These are phyloP conservation scores for Pseudomicrostroma phylloplanum DNA, from an alignment of 1,284 basidiomycete species.

Conservation along the genomic window DNA sequence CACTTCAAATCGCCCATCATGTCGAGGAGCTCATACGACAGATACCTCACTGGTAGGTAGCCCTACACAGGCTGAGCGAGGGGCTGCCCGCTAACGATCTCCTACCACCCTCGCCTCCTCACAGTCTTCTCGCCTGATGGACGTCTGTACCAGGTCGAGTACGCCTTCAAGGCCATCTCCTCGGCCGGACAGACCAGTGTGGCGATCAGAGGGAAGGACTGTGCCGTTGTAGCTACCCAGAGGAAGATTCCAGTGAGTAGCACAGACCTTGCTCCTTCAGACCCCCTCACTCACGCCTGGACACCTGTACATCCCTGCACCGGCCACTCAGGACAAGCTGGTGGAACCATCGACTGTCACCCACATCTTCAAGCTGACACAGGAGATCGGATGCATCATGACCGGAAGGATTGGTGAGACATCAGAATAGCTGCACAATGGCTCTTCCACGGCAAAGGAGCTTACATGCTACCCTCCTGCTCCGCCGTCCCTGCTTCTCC, in stretches of 20 bases:
- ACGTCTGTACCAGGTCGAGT: slow-evolving; percentile 54
- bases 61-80: background rate
- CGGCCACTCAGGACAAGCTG: slow-evolving; percentile 74
- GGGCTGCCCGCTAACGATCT: background rate
- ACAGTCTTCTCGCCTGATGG: slow-evolving; percentile 49
- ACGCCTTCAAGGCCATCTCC: slow-evolving; percentile 99
- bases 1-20: slow-evolving; percentile 18
- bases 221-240: slow-evolving; percentile 90
- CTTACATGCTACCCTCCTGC: background rate
- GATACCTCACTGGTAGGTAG: slow-evolving; percentile 36
- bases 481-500: slow-evolving; percentile 6
- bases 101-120: background rate
- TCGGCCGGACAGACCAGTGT: slow-evolving; percentile 91
- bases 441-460: background rate
- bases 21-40: slow-evolving; percentile 49
- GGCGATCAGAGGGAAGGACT: slow-evolving; percentile 87
- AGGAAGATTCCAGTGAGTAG: slow-evolving; percentile 84
- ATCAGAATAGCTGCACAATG: background rate
- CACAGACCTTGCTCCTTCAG: background rate
- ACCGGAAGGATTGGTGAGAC: slow-evolving; percentile 81
- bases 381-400: slow-evolving; percentile 94
- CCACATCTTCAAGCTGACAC: slow-evolving; percentile 92
- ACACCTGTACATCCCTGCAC: background rate
- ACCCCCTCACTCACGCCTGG: background rate
- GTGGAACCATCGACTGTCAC: slow-evolving; percentile 91